These are phyloP conservation scores for Yamadazyma dushanensis DNA, from an alignment of 1,139 yeast genomes.

Conservation along the genomic window DNA sequence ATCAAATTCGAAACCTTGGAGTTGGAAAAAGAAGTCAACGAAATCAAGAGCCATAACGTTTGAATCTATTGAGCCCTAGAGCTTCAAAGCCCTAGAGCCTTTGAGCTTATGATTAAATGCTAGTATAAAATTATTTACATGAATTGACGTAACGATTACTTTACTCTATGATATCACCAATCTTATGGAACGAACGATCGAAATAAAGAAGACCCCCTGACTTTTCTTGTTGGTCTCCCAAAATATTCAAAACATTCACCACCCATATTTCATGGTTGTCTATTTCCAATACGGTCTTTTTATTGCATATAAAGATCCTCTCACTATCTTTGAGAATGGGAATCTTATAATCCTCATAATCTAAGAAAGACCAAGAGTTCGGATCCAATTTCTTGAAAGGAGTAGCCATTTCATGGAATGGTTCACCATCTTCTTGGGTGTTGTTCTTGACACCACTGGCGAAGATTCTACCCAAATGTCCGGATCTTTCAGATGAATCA, in stretches of 20 bases:
- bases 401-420: constrained; percentile 47
- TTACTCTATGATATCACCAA: constrained; percentile 37
- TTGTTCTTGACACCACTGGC: constrained; percentile 54
- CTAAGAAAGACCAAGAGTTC: constrained; percentile 29
- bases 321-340: constrained; percentile 66
- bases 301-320: constrained; percentile 63
- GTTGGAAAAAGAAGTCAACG: constrained; percentile 13
- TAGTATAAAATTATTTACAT: constrained; percentile 8
- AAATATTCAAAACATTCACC: constrained; percentile 59
- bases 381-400: constrained; percentile 44
- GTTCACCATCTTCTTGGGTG: constrained; percentile 34
- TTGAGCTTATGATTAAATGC: constrained; percentile 1
- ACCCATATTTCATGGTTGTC: constrained; percentile 91
- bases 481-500: constrained; percentile 55
- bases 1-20: constrained; percentile 24
- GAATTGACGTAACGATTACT: constrained; percentile 9
- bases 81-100: too few relatives aligned
- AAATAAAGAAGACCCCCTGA: constrained; percentile 68
- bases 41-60: constrained; percentile 2
- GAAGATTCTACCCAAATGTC: constrained; percentile 55
- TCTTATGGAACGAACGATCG: constrained; percentile 56
- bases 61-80: too few relatives aligned
- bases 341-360: constrained; percentile 22
- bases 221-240: constrained; percentile 20
- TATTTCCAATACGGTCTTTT: constrained; percentile 52